A percentile compares a stretch with the other conserved stretches of the same genome.
phyloP scores from a whole-genome alignment of 768 basidiomycete genomes.

The Auricularia sp. region DNA sequence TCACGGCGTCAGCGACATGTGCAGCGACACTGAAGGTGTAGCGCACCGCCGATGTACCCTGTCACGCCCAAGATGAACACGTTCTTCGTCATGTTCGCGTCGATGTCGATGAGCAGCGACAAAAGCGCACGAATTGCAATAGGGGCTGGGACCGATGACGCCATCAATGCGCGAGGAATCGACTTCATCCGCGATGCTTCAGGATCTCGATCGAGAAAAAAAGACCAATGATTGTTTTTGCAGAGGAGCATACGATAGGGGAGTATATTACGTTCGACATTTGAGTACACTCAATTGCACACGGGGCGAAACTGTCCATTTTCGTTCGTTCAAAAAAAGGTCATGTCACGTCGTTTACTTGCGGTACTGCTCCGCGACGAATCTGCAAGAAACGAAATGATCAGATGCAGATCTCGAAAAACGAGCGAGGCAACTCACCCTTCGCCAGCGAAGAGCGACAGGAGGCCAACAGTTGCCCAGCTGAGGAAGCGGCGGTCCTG shows the following conservation, averaged over 20 bases:
- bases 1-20: not conserved
- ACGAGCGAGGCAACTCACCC: slow-evolving; percentile 30
- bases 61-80: not conserved
- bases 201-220: no score
- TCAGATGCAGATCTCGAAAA: not conserved
- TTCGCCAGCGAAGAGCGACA: slow-evolving; percentile 56
- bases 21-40: not conserved
- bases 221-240: no score
- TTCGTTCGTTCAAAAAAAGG: no score
- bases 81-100: not conserved
- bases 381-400: not conserved
- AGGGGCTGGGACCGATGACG: no score
- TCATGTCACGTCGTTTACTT: not conserved
- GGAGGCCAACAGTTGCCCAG: slow-evolving; percentile 45
- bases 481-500: slow-evolving; percentile 61
- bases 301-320: no score
- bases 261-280: no score
- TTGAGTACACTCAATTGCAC: no score
- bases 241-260: no score
- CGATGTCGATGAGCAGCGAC: no score
- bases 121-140: no score
- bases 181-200: no score
- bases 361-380: not conserved
- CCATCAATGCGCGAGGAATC: no score
- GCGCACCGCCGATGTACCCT: not conserved